Conservation (phyloP, 192 early-diverging fungal genomes). For the Backusella liffmaniae region DNA sequence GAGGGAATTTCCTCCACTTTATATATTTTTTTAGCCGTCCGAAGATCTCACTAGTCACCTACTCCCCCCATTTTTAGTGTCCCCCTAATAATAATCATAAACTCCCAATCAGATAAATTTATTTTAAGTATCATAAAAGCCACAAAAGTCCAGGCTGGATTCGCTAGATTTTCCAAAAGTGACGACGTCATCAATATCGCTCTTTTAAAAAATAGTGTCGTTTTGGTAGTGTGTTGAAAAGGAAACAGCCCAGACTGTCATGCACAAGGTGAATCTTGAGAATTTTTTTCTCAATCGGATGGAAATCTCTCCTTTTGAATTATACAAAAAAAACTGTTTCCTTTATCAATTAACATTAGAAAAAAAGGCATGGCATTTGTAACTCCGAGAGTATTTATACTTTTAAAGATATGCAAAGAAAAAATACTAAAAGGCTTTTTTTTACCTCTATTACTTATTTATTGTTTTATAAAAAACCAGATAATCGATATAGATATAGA, state of each 20-base stretch:
- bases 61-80: background rate
- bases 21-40: slow-evolving; percentile 16
- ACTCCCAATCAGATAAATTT: background rate
- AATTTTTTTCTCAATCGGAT: background rate
- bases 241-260: background rate
- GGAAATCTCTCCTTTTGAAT: background rate
- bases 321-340: background rate
- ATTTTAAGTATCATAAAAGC: background rate
- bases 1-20: slow-evolving; percentile 8
- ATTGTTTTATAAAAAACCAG: background rate
- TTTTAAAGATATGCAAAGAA: background rate
- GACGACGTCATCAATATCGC: background rate
- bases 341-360: background rate
- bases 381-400: background rate
- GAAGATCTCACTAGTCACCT: slow-evolving; percentile 11
- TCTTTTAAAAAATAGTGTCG: background rate
- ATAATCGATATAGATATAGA: background rate
- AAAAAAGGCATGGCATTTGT: background rate
- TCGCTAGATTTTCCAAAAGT: background rate
- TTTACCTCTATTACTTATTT: background rate
- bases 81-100: background rate
- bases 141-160: background rate
- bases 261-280: background rate
- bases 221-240: background rate
- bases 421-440: background rate